Evolutionary conservation across 768 basidiomycete genomes (phyloP).

Genomic region (Boletus tomentosulus): DNA sequence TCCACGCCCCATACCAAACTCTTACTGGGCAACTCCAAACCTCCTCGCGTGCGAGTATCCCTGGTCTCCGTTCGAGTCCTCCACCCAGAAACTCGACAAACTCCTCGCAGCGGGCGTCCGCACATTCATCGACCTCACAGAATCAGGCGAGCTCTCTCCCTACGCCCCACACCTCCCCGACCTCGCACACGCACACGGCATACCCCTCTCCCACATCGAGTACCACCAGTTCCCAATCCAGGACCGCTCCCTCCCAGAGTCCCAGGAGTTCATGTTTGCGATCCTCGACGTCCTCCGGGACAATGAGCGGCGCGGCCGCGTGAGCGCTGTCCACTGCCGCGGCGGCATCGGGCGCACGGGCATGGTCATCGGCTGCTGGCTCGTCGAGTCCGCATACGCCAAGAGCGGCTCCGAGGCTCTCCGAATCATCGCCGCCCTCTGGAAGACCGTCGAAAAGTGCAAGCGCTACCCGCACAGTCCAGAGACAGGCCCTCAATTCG

Average conservation of each 20-base stretch:
- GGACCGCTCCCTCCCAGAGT: conserved; percentile 64
- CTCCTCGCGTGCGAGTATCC: conserved; percentile 82
- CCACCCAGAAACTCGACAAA: conserved; percentile 67
- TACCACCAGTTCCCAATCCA: conserved; percentile 80
- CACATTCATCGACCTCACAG: conserved; percentile 84
- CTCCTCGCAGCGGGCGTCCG: conserved; percentile 69
- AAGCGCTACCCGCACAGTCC: conserved; percentile 71
- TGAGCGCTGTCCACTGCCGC: conserved; percentile 73
- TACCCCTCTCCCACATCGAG: conserved; percentile 53
- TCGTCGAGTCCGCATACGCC: conserved; percentile 62
- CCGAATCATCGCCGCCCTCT: conserved; percentile 59
- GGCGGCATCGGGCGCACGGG: conserved; percentile 73
- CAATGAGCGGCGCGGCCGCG: conserved; percentile 54
- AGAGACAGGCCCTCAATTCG: conserved; percentile 75
- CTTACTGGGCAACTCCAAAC: conserved; percentile 74
- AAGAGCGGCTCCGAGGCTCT: conserved; percentile 63
- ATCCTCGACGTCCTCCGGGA: conserved; percentile 58
- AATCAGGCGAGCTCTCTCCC: conserved; percentile 67
- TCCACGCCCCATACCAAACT: conserved; percentile 74
- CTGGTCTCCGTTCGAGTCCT: conserved; percentile 54
- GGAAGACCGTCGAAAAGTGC: conserved; percentile 77
- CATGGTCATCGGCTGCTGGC: conserved; percentile 69
- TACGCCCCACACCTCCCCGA: conserved; percentile 54
- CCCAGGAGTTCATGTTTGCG: conserved; percentile 51
- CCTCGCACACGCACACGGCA: conserved; percentile 52